Base-by-base conservation (phyloP, 2,329 filamentous ascomycete species). In the Verticillium klebahnii region DNA sequence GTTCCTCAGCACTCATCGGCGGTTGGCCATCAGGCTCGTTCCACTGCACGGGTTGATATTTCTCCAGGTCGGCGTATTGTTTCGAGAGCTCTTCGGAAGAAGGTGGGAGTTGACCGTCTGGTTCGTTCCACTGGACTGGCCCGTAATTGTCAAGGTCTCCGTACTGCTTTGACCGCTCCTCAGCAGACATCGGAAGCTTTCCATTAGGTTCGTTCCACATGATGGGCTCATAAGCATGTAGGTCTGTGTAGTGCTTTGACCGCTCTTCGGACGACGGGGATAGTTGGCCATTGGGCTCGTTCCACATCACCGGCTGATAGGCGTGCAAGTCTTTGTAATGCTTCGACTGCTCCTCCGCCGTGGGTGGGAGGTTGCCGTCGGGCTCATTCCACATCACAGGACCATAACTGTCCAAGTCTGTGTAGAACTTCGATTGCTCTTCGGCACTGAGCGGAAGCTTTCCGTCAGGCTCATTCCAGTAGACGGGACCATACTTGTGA, bases 361-460 rank as follows among this genome's bases (percentile, higher is more conserved):
- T 71, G n/a, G 65, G 62, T 19, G 65, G 66, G 8, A 61, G 68
- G 23, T 71, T 61, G 4, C 75, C 74, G 39, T 73, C 64, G 5
- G 74, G 74, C 59, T 77, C 75, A 36, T 76, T 75, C 69, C 71
- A 75, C 5, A 60, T 60, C 6, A 70, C 66, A 17, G 40, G 17
- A 31, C 70, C 71, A 58, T 78, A 77, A 15, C 70, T 62, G 31
- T 68, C 67, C 56, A 77, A 70, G 32, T 80, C 74, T 3, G 71
- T 64, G 64, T 80, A 80, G 15, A 71, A 65, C 62, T 76, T 74
- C n/a, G 78, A 79, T 23, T 69, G 63, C 57, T 80, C 77, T 29
- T 78, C 75, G 1, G 67, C 62, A 1, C 71, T 73, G 19, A 67
- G 61, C 4, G 67, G 62, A 23, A 64, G 70, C 17, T 73, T 63